phyloP scores from a whole-genome alignment of 257 asterid genomes.

The Dorcoceras hygrometricum region DNA sequence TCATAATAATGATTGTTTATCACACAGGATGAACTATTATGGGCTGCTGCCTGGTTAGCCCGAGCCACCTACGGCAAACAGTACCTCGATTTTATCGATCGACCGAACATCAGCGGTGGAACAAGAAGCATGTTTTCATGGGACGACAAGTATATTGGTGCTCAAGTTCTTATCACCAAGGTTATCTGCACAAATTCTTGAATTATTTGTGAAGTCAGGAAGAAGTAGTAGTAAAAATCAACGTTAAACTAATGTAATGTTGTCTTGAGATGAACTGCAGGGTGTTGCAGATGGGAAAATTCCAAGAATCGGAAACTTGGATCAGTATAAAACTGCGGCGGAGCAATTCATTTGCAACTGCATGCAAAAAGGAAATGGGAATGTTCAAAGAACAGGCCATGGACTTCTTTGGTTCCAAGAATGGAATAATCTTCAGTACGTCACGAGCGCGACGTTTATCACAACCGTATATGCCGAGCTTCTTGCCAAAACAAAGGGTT shows the following conservation, averaged over 20 bases:
- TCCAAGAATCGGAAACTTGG: slow-evolving; percentile 26
- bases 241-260: too few relatives aligned
- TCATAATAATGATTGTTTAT: background rate
- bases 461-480: slow-evolving; percentile 39
- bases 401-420: slow-evolving; percentile 49
- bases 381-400: slow-evolving; percentile 26
- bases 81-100: slow-evolving; percentile 28
- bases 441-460: slow-evolving; percentile 41
- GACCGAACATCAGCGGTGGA: slow-evolving; percentile 36
- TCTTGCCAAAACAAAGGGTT: slow-evolving; percentile 23
- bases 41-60: slow-evolving; percentile 71
- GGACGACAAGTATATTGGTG: slow-evolving; percentile 65
- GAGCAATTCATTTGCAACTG: slow-evolving; percentile 59
- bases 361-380: slow-evolving; percentile 42
- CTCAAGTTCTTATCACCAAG: slow-evolving; percentile 49
- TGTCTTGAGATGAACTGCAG: slow-evolving; percentile 26
- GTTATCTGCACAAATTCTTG: slow-evolving; percentile 23
- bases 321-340: slow-evolving; percentile 22
- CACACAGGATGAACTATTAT: slow-evolving; percentile 54
- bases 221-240: too few relatives aligned
- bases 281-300: slow-evolving; percentile 27
- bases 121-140: slow-evolving; percentile 48
- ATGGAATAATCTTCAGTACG: slow-evolving; percentile 60
- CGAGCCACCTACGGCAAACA: slow-evolving; percentile 37
- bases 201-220: too few relatives aligned